Evolutionary conservation across 2,329 filamentous ascomycete genomes (phyloP).

Genomic region (Sphaceloma murrayae): DNA sequence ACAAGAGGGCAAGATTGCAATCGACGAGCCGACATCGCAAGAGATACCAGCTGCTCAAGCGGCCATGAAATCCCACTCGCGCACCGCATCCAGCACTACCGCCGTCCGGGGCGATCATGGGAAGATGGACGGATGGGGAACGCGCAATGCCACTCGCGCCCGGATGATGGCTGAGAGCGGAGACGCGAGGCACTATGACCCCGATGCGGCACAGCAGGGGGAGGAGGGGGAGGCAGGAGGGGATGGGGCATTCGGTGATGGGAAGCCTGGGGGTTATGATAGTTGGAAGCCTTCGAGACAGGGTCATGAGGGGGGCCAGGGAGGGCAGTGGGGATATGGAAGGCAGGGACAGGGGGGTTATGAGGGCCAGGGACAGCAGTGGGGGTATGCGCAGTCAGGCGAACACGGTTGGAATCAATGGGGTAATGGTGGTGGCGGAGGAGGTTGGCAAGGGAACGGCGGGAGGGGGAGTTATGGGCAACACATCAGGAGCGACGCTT

Average conservation of each 20-base stretch:
- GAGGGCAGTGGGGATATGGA: background rate
- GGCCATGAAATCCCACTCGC: background rate
- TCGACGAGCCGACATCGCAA: too few species aligned
- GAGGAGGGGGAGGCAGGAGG: background rate
- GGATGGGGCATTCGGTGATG: constrained; percentile 5
- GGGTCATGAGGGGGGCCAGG: background rate
- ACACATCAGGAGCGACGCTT: constrained; percentile 1
- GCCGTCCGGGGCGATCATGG: constrained; percentile 10
- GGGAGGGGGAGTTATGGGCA: background rate
- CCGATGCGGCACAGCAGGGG: background rate
- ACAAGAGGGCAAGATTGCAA: too few species aligned
- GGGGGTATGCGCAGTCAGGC: too few species aligned
- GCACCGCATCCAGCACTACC: constrained; percentile 1
- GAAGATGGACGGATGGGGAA: constrained; percentile 1
- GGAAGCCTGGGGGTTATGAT: background rate
- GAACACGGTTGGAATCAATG: background rate
- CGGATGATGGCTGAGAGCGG: background rate
- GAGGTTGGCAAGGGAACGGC: background rate
- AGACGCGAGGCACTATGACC: constrained; percentile 3
- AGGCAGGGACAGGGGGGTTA: background rate
- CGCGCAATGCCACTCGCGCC: background rate
- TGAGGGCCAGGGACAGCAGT: background rate
- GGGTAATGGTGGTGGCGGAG: background rate
- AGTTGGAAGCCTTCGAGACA: background rate
- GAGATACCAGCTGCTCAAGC: too few species aligned